Evolutionary conservation across 495 filamentous ascomycete genomes (phyloP), one percentile per base, ranked within the genome.

Genomic region (Chaetomidium leptoderma): DNA sequence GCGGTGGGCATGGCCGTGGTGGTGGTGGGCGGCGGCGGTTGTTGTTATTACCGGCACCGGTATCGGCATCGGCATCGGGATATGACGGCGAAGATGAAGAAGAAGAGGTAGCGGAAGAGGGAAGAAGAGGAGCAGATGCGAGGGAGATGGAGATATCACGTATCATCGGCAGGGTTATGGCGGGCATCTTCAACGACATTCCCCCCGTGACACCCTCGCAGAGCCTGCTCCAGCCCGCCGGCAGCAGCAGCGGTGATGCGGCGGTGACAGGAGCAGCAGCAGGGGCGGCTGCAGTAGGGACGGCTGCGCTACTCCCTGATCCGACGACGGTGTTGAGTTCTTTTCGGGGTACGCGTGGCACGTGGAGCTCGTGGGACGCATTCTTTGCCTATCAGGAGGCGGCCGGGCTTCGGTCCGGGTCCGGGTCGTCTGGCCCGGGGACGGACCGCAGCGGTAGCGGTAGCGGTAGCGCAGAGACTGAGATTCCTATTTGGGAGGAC

Each of bases 311-410:
- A 7, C 21, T 44, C 8, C 40, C 40, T 2, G 21, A 24, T 21
- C 40, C 40, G 11, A 21, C 21, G 21, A 44, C 40, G 19, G 10
- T 44, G 24, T n/a, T 23, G 19, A 45, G n/a, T 21, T 5, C 42
- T 6, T 11, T 45, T 16, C 4, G 17, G 8, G 42, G 23, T 8
- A 10, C 14, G 37, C 14, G 14, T n/a, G 10, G 13, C 29, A 24
- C 32, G n/a, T 3, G 35, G 16, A 17, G 14, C 17, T 50, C 46
- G 29, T 50, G 46, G 46, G 46, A 36, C 30, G 46, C 46, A 3
- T 50, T 50, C 46, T 50, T 50, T 35, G 46, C 46, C n/a, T 50
- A 50, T 29, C 46, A 50, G 30, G 6, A 23, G n/a, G 46, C 46
- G 10, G 30, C 35, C 4, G 10, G 3, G 19, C 8, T n/a, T n/a